These are phyloP conservation scores for Neurospora tetrasperma DNA, from an alignment of 495 filamentous ascomycete species.

Conservation along the genomic window DNA sequence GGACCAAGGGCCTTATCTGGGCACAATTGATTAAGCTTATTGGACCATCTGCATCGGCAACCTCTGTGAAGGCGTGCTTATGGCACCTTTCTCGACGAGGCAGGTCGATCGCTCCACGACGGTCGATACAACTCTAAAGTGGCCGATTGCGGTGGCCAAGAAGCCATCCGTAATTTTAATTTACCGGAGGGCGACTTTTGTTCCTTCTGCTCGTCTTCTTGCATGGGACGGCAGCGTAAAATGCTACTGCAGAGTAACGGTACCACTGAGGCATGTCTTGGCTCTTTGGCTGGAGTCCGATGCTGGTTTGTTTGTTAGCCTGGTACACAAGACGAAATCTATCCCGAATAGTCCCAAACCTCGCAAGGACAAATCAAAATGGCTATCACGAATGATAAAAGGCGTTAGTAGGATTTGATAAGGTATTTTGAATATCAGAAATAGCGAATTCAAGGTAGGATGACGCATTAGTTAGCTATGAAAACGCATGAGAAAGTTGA, in stretches of 20 bases:
- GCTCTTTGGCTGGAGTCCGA: not conserved
- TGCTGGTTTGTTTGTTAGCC: too few species aligned
- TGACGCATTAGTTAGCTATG: too few species aligned
- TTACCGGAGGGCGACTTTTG: not conserved
- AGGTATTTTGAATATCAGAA: too few species aligned
- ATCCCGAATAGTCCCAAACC: too few species aligned
- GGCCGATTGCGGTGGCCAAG: not conserved
- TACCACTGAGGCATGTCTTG: not conserved
- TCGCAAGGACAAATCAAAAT: too few species aligned
- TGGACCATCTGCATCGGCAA: slow-evolving; percentile 7
- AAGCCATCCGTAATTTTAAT: not conserved
- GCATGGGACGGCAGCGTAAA: not conserved
- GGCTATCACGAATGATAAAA: too few species aligned
- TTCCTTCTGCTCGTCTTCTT: not conserved
- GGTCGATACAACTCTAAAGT: not conserved
- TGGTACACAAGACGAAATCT: too few species aligned
- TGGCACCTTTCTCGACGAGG: slow-evolving; percentile 17
- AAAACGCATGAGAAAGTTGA: too few species aligned
- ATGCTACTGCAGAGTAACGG: not conserved
- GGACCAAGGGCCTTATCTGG: slow-evolving; percentile 12
- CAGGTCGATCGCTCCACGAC: slow-evolving; percentile 12
- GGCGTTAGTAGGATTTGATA: too few species aligned
- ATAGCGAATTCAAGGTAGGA: too few species aligned
- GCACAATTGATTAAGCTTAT: slow-evolving; percentile 15
- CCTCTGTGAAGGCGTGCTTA: not conserved